Base-by-base conservation (phyloP, 2,329 filamentous ascomycete genomes). In the Aspergillus bombycis region DNA sequence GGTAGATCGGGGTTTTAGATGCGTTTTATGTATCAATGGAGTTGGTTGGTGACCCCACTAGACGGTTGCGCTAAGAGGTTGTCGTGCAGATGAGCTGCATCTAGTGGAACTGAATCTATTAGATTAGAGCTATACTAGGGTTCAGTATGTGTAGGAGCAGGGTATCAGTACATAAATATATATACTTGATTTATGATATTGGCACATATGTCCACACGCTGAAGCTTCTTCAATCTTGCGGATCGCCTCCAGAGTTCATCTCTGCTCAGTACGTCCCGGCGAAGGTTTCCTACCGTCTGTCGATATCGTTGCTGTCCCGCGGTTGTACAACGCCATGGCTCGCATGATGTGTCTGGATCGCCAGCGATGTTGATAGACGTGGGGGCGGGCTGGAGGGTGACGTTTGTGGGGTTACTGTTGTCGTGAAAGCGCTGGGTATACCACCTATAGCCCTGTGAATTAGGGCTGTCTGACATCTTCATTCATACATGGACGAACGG, bases 391-490 rank as follows among this genome's bases (percentile, higher is more conserved):
- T 48, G 59, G 28, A 68, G 45, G 12, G 65, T 21, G 19, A 52
- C 9, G 28, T 58, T 61, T 3, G n/a, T 30, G 4, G 12, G 19
- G 9, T 2, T 5, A 4, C 54, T 26, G 32, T 46, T 8, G 16
- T 62, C 61, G 45, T 43, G 4, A 67, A 68, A 14, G 68, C 67
- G 4, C 68, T 28, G 58, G 21, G 28, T 28, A 45, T 28, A 5
- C 5, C 26, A 28, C 26, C 4, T 28, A 28, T 5, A 28, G 3
- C 5, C 26, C 26, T 28, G 26, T 28, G 26, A 28, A 5, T 28
- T 28, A 28, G 26, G 26, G 26, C 26, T 28, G 26, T 3, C 26
- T 28, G 4, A 28, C 26, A 28, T 28, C 5, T 3, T 3, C 5
- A 28, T 28, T 28, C 26, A 28, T 28, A 28, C 26, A 28, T 28